Conservation (phyloP, 192 early-diverging fungal species). For the Pilaira anomala region DNA sequence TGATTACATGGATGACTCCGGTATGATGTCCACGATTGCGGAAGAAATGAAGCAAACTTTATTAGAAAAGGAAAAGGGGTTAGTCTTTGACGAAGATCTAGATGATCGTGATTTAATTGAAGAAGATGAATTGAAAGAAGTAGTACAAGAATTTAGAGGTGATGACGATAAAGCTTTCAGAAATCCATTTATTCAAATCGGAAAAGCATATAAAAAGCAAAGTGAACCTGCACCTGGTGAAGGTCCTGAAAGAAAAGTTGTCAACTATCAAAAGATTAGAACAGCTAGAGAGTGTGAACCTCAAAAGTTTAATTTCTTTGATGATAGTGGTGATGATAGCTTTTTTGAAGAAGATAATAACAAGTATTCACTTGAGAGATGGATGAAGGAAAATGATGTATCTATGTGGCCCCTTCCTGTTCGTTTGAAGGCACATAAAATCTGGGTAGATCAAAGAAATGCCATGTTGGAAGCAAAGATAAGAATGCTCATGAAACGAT, state of each 20-base stretch:
- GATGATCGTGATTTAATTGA: constrained; percentile 46
- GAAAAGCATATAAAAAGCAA: constrained; percentile 1
- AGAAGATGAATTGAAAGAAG: constrained; percentile 45
- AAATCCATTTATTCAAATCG: constrained; percentile 18
- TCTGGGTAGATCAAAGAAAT: constrained; percentile 23
- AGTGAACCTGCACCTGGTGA: constrained; percentile 9
- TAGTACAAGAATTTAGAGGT: constrained; percentile 42
- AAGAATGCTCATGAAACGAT: constrained; percentile 16
- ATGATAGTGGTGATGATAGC: constrained; percentile 7
- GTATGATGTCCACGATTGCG: neutral
- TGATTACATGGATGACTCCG: constrained; percentile 8
- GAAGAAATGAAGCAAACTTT: constrained; percentile 21
- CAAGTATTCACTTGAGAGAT: constrained; percentile 16
- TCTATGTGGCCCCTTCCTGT: constrained; percentile 34
- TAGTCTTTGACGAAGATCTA: constrained; percentile 39
- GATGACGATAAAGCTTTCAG: constrained; percentile 21
- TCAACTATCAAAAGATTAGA: constrained; percentile 26
- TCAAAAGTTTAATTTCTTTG: constrained; percentile 9
- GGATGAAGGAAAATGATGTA: constrained; percentile 31
- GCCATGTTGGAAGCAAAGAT: constrained; percentile 10
- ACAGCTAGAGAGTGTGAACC: constrained; percentile 1
- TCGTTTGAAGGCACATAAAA: constrained; percentile 27
- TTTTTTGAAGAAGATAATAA: neutral
- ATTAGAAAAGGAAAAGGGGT: constrained; percentile 34
- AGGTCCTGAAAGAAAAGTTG: constrained; percentile 2